Evolutionary conservation across 2,329 filamentous ascomycete species (phyloP), one percentile per base, ranked within the genome.

Genomic region (Leptosphaerulina australis): DNA sequence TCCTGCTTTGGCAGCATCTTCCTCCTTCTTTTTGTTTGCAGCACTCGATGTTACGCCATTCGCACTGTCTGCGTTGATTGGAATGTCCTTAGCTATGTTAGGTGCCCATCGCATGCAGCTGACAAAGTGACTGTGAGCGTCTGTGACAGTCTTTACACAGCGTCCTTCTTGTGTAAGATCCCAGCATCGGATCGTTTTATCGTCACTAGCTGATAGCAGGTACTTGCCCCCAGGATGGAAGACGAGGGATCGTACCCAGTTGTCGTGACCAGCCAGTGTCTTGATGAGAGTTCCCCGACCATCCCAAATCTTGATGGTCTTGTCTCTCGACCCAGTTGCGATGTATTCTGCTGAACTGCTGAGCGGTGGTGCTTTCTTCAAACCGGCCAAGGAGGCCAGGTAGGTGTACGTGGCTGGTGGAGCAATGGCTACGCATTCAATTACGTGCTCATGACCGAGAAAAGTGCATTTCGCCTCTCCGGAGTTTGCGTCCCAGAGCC

Each of bases 221-320:
- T 94, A 97, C 73, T 93, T 95, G 33, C 93, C 93, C 7, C 90
- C 89, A 0, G 93, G 93, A 65, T 97, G 93, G 71, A 96, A 97
- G 8, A 91, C 85, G 5, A 97, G 74, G 0, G 83, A 88, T 24
- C 91, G 85, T 7, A 97, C 85, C 93, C 93, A 97, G 70, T 97
- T 97, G 71, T 97, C 92, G 69, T 97, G 93, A 1, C 93, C 93
- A 1, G 85, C 77, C 1, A 97, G 79, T 0, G 88, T 94, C 71
- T 91, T 93, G 68, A 97, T 85, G 57, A 90, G 84, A 9, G 87
- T 91, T 24, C 93, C 93, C 44, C 91, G 83, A 9, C 87, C 83
- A 69, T 96, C 90, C 91, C 92, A 97, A 5, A 97, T 76, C 64
- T 87, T 87, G 68, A 97, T 96, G 0, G 87, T 88, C 77, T 96